Evolutionary conservation across 345 rosid genomes (phyloP), one percentile per base, ranked within the genome.

Genomic region (Ricinus communis): DNA sequence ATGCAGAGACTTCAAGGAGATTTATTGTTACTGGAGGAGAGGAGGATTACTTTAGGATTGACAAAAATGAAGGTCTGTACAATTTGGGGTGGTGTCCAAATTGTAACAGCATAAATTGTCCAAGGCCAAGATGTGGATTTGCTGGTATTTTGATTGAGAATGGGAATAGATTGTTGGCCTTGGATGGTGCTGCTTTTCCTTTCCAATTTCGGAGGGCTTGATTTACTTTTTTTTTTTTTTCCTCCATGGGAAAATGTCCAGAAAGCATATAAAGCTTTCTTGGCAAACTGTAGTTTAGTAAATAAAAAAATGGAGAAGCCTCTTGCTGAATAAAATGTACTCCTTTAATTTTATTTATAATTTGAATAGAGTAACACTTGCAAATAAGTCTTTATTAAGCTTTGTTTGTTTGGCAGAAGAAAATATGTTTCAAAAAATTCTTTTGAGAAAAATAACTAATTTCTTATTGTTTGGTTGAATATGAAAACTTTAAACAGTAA

Each of bases 131-230:
- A 65, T 74, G 77, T 62, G 73, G 73, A 14, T 16, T 13, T 64
- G 54, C 40, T 45, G 68, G 68, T 45, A 64, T 64, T 64, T 25
- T 64, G 53, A 16, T 46, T 25, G 36, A 49, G 68, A 27, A 64
- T 27, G 54, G 38, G 12, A 64, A 5, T 2, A 45, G 68, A 27
- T 64, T 64, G 22, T 28, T 64, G 38, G 68, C 33, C 5, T 64
- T 64, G 22, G 68, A 64, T 15, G 55, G 33, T 16, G 13, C 68
- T 64, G 68, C 68, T 5, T 69, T 74, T 30, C 72, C 68, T 43
- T 69, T 74, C 13, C 21, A 21, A 16, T 74, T 74, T 27, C 50
- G 24, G 47, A 74, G 63, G 69, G 72, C 16, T 62, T 21, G 40
- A 57, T 8, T 54, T 19, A n/a, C 9, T 10, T 51, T 51, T 6